Conservation (phyloP, 73 alveolate genomes). For the Paramecium biaurelia region DNA sequence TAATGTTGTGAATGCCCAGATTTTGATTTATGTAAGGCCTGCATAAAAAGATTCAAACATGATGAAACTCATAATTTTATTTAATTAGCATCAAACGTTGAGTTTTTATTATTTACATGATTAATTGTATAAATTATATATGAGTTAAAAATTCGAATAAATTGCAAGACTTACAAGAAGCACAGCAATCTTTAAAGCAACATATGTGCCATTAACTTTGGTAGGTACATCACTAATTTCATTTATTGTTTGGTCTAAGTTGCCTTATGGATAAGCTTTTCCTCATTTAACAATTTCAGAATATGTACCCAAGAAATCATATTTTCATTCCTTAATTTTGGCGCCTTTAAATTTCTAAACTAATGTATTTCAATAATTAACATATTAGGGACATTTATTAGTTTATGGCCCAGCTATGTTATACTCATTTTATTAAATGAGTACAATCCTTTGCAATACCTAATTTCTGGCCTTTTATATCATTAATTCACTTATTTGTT, state of each 20-base stretch:
- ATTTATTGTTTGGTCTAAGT: constrained; percentile 36
- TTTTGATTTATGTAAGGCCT: background rate
- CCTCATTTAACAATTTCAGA: constrained; percentile 61
- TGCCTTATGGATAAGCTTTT: constrained; percentile 42
- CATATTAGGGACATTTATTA: constrained; percentile 39
- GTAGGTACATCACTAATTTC: background rate
- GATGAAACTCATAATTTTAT: background rate
- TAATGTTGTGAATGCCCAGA: background rate
- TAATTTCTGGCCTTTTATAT: constrained; percentile 12
- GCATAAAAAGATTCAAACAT: background rate
- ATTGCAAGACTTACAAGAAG: background rate
- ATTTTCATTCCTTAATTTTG: constrained; percentile 41
- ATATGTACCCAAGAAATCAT: constrained; percentile 54
- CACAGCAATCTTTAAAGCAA: background rate
- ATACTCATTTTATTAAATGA: constrained; percentile 41
- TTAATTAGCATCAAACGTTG: background rate
- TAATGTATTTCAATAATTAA: background rate
- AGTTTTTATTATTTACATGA: background rate
- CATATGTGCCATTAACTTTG: background rate
- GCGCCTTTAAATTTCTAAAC: constrained; percentile 55
- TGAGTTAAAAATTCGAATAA: background rate
- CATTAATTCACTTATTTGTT: background rate
- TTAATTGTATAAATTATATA: background rate
- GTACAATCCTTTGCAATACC: background rate
- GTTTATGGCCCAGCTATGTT: constrained; percentile 61